Evolutionary conservation across 192 early-diverging fungal genomes (phyloP).

Genomic region (Coemansia sp.): DNA sequence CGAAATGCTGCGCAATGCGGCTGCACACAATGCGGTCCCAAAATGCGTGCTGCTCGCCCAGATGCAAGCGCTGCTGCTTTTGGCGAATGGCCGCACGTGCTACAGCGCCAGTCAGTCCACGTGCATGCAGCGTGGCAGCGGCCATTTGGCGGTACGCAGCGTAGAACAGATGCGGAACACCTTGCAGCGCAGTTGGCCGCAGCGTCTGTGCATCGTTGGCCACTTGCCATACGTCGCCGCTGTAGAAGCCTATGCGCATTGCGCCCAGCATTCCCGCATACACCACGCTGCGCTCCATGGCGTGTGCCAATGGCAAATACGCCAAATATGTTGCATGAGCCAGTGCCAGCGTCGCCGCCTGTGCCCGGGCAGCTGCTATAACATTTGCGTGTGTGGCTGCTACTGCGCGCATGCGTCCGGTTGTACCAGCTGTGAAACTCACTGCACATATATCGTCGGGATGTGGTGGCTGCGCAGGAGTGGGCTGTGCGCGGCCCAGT

Average conservation of each 20-base stretch:
- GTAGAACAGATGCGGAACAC: conserved; percentile 88
- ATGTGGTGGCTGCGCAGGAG: conserved; percentile 56
- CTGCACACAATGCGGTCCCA: conserved; percentile 85
- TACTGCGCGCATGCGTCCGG: conserved; percentile 67
- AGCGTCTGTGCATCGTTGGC: conserved; percentile 82
- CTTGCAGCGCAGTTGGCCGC: conserved; percentile 79
- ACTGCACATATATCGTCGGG: conserved; percentile 65
- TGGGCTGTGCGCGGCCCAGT: conserved; percentile 55
- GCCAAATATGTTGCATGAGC: conserved; percentile 52
- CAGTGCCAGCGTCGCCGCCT: conserved; percentile 15
- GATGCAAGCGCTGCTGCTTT: conserved; percentile 57
- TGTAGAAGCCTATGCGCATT: conserved; percentile 70
- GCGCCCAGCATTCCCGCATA: conserved; percentile 57
- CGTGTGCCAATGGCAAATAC: conserved; percentile 85
- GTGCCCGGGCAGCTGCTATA: conserved; percentile 41
- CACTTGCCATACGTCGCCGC: conserved; percentile 59
- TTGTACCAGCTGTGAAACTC: conserved; percentile 84
- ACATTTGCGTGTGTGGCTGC: conserved; percentile 70
- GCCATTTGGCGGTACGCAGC: conserved; percentile 78
- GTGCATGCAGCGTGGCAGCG: conserved; percentile 52
- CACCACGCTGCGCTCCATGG: conserved; percentile 70
- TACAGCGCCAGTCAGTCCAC: conserved; percentile 60
- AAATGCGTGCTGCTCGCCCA: conserved; percentile 60
- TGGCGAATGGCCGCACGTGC: conserved; percentile 58
- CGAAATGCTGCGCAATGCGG: conserved; percentile 71